Percentiles rank a stretch among this genome's conserved stretches.
phyloP scores from a whole-genome alignment of 345 rosid species.

The Theobroma cacao region DNA sequence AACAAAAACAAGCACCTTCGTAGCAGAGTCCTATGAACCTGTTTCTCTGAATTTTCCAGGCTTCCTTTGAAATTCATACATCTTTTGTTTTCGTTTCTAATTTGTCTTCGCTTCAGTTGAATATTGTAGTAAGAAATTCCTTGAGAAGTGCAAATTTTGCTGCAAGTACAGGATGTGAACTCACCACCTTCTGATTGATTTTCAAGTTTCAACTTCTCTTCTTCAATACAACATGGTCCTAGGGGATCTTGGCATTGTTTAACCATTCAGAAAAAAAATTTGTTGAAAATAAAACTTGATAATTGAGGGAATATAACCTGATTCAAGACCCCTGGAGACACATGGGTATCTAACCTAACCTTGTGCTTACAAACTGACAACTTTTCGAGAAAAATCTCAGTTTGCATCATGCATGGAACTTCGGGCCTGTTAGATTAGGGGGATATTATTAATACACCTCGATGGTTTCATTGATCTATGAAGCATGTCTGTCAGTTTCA shows the following conservation, averaged over 20 bases:
- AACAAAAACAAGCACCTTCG: constrained; percentile 12
- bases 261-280: not conserved
- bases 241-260: constrained; percentile 15
- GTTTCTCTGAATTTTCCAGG: constrained; percentile 17
- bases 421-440: constrained; percentile 16
- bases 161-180: not conserved
- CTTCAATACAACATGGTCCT: not conserved
- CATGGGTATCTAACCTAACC: constrained; percentile 26
- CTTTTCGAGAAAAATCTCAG: constrained; percentile 22
- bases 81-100: constrained; percentile 24
- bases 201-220: not conserved
- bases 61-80: constrained; percentile 18
- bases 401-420: constrained; percentile 19
- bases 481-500: constrained; percentile 55
- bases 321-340: constrained; percentile 23
- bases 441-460: constrained; percentile 30
- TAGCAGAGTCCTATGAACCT: constrained; percentile 10
- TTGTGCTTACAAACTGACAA: constrained; percentile 24
- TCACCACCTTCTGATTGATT: not conserved
- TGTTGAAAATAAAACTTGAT: not conserved
- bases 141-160: constrained; percentile 25
- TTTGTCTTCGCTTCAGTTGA: constrained; percentile 27
- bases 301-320: not conserved
- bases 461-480: constrained; percentile 36
- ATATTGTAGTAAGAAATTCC: constrained; percentile 16